Evolutionary conservation across 345 rosid genomes (phyloP), one percentile per base, ranked within the genome.

Genomic region (Firmiana major): DNA sequence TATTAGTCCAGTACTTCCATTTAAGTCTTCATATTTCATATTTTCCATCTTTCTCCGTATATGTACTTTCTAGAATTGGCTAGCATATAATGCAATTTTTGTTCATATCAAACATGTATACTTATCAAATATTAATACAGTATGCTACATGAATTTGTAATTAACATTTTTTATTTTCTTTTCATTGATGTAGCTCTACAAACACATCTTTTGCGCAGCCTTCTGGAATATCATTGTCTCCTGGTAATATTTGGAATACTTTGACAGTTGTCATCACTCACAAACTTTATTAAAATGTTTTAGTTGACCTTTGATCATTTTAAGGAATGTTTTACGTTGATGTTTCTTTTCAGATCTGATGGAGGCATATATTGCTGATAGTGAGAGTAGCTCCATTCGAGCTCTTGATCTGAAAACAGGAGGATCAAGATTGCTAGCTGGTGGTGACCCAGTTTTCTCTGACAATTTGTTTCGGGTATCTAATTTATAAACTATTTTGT

Each of bases 311-410:
- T 45, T 43, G 4, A 31, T 26, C 67, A 21, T 59, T 46, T 22
- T 11, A 53, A 9, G 40, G 38, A 58, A 59, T 19, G 22, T 53
- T 74, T 70, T 58, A 58, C 51, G 58, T 63, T 21, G 66, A 58
- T 82, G 53, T 36, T 73, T 73, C 55, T 83, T 57, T 63, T 40
- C 63, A 94, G 98, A 87, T 85, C 75, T 86, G 75, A 87, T 53
- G 80, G 97, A 89, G 86, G 81, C 89, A 58, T 94, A 87, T 83
- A 79, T 93, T 77, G 98, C 95, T 77, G 98, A 94, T 80, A 94
- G 98, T 73, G 98, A 94, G 87, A 94, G 97, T 78, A 94, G 98
- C 89, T 94, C 98, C 76, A 86, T 94, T 77, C 90, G 97, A 73
- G 93, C 89, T 64, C 83, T 94, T 86, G 88, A 88, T 88, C 89